Evolutionary conservation across 768 basidiomycete species (phyloP).

Genomic region (Leccinum pellstonianum): DNA sequence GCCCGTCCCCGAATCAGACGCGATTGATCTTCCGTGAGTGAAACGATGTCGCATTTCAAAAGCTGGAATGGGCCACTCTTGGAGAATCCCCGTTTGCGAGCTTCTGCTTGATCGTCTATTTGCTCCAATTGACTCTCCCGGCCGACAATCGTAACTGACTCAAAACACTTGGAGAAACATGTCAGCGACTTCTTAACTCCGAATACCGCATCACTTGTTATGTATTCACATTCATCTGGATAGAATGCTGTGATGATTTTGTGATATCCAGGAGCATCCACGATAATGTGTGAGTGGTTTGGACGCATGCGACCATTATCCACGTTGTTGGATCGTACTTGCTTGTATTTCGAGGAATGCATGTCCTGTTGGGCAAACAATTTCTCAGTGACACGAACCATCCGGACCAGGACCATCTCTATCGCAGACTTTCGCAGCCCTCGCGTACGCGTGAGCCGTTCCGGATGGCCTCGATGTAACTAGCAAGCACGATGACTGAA

Average conservation of each 20-base stretch:
- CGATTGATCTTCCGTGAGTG: conserved; percentile 44
- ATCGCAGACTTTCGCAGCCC: too few species aligned
- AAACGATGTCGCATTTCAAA: conserved; percentile 45
- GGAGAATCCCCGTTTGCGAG: conserved; percentile 50
- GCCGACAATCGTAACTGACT: neutral
- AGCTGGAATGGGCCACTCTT: conserved; percentile 47
- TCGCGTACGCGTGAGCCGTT: too few species aligned
- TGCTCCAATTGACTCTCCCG: conserved; percentile 46
- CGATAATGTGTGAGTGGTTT: conserved; percentile 74
- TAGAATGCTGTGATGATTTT: conserved; percentile 75
- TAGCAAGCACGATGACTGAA: too few species aligned
- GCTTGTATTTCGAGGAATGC: too few species aligned
- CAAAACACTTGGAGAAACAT: neutral
- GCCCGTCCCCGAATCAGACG: conserved; percentile 26
- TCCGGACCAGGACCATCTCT: too few species aligned
- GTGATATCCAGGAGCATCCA: conserved; percentile 70
- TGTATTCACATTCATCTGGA: conserved; percentile 63
- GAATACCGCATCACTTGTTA: conserved; percentile 75
- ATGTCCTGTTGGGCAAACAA: too few species aligned
- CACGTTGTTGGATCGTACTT: too few species aligned
- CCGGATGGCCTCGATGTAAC: too few species aligned
- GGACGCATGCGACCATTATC: conserved; percentile 50
- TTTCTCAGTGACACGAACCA: too few species aligned
- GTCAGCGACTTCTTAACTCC: conserved; percentile 73
- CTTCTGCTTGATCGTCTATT: conserved; percentile 52